A percentile compares a stretch with the other conserved stretches of the same genome.
Evolutionary conservation across 75 land plant species (phyloP).

Genomic region (Pinus albicaulis): DNA sequence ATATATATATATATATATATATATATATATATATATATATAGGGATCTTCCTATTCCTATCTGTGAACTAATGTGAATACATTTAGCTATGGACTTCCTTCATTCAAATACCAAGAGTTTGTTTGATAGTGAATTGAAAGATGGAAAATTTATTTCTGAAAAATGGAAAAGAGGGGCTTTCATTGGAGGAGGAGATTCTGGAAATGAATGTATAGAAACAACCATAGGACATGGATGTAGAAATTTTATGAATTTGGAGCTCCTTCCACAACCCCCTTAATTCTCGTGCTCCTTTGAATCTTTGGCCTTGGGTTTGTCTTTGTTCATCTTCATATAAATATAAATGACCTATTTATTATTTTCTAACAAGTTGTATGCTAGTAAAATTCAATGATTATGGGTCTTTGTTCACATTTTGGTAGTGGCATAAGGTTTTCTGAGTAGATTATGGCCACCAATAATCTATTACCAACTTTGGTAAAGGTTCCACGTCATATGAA

Average conservation of each 20-base stretch:
- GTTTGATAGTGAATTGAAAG: slow-evolving; percentile 81
- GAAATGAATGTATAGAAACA: slow-evolving; percentile 96
- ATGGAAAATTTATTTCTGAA: slow-evolving; percentile 93
- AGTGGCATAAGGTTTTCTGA: slow-evolving; percentile 97
- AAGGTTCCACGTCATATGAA: slow-evolving; percentile 84
- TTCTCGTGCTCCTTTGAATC: slow-evolving; percentile 84
- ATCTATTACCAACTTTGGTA: slow-evolving; percentile 83
- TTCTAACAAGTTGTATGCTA: background rate
- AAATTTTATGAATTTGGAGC: slow-evolving; percentile 79
- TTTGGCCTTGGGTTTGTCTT: slow-evolving; percentile 90
- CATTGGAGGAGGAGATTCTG: slow-evolving; percentile 99
- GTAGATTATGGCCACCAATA: slow-evolving; percentile 99
- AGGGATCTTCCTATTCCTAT: slow-evolving; percentile 95
- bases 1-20: too few relatives aligned
- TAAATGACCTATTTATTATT: background rate
- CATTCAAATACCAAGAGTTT: slow-evolving; percentile 97
- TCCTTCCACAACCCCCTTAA: slow-evolving; percentile 86
- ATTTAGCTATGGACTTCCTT: slow-evolving; percentile 99
- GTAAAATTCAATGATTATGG: background rate
- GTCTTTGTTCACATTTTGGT: slow-evolving; percentile 11
- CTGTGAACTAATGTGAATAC: slow-evolving; percentile 76
- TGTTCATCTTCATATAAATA: background rate
- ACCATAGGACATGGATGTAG: slow-evolving; percentile 88
- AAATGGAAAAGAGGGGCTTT: slow-evolving; percentile 94
- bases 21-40: too few relatives aligned